Evolutionary conservation across 2,329 filamentous ascomycete species (phyloP).

Genomic region (Phaeosphaeria sp.): DNA sequence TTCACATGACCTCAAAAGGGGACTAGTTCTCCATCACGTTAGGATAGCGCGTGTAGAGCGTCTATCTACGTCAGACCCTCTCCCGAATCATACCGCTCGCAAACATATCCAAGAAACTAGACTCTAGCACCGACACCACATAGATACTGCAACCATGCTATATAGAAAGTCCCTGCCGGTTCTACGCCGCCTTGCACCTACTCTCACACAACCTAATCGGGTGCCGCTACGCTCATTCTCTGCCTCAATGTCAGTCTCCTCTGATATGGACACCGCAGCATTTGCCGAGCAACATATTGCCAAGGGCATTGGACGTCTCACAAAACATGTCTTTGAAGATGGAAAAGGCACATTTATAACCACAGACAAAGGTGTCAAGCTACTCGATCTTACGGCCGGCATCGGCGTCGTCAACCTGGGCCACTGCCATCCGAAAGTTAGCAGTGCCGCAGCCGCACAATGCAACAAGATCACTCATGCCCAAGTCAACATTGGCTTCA

Average conservation of each 20-base stretch:
- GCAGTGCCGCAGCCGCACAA: slow-evolving; percentile 35
- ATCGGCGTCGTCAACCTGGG: slow-evolving; percentile 40
- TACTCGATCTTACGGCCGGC: slow-evolving; percentile 37
- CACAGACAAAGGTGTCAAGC: slow-evolving; percentile 39
- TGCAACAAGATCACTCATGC: slow-evolving; percentile 39
- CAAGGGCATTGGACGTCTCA: slow-evolving; percentile 39
- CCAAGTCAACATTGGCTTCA: slow-evolving; percentile 41
- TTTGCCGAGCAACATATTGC: slow-evolving; percentile 40
- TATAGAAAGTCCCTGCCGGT: slow-evolving; percentile 13
- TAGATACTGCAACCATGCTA: slow-evolving; percentile 14
- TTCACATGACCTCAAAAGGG: neutral
- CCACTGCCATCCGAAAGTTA: slow-evolving; percentile 41
- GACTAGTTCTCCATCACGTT: neutral
- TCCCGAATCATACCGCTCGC: neutral
- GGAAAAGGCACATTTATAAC: slow-evolving; percentile 37
- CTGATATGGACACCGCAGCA: slow-evolving; percentile 28
- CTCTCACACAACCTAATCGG: slow-evolving; percentile 10
- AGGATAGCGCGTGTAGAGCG: neutral
- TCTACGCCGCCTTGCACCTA: slow-evolving; percentile 20
- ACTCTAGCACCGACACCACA: neutral
- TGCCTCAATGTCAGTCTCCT: slow-evolving; percentile 15
- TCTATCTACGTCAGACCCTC: neutral
- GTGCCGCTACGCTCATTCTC: slow-evolving; percentile 23
- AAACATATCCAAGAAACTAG: neutral
- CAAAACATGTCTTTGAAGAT: slow-evolving; percentile 40